phyloP scores from a whole-genome alignment of 2,329 filamentous ascomycete species.

The Decorospora gaudefroyi region DNA sequence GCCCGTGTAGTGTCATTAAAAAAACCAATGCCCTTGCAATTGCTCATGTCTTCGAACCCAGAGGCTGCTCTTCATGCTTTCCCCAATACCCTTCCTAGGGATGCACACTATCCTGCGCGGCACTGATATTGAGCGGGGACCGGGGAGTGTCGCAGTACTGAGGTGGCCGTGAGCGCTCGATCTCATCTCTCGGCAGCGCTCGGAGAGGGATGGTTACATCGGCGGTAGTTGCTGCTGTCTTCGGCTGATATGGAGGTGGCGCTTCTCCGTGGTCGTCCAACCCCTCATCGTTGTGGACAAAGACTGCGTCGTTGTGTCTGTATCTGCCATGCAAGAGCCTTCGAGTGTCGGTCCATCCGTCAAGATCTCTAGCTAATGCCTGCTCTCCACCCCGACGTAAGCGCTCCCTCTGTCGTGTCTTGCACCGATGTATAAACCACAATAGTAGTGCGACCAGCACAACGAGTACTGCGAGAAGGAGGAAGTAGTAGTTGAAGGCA shows the following conservation, averaged over 20 bases:
- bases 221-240: constrained; percentile 27
- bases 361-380: constrained; percentile 45
- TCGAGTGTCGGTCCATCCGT: constrained; percentile 40
- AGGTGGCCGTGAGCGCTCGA: constrained; percentile 43
- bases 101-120: neutral
- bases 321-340: constrained; percentile 38
- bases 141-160: constrained; percentile 38
- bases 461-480: constrained; percentile 60
- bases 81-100: neutral
- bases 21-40: too few relatives aligned
- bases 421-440: constrained; percentile 54
- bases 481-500: constrained; percentile 57
- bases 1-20: too few relatives aligned
- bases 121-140: neutral
- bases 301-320: constrained; percentile 21
- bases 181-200: constrained; percentile 45
- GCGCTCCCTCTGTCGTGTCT: constrained; percentile 41
- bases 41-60: too few relatives aligned
- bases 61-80: too few relatives aligned
- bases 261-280: constrained; percentile 67
- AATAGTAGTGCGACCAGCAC: constrained; percentile 50
- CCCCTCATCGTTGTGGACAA: constrained; percentile 56
- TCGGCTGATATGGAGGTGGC: constrained; percentile 63
- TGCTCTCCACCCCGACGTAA: constrained; percentile 36
- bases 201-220: constrained; percentile 46